Base-by-base conservation (phyloP, 1,284 basidiomycete species). In the Phlebopus sp. region DNA sequence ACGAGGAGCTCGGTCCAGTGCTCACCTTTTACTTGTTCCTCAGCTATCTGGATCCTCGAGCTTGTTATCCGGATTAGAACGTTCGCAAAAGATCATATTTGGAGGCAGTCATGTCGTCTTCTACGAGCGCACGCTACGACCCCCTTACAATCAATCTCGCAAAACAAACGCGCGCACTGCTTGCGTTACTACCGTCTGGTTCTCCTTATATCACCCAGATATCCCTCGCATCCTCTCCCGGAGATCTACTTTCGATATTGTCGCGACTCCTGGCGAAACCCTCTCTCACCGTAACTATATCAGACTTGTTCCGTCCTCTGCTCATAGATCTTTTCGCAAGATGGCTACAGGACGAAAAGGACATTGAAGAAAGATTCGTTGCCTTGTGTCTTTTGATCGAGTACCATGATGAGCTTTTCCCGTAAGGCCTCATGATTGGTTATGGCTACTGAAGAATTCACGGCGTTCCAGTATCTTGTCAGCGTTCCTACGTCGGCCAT, bases 401-500 rank as follows among this genome's bases (percentile, higher is more conserved):
- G 67, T 70, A 78, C 35, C 83, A 90, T 56, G 79, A 83, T 59
- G 86, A 91, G 62, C 67, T 91, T 32, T 90, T 79, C 57, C 80
- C 88, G 88, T 91, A 59, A 53, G 89, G 76, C 11, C 35, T 39
- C 11, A 37, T 46, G 46, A 13, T 57, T 49, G 36, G 34, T 37
- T 37, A 1, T 44, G 34, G 30, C 37, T 19, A 17, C 39, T 41
- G 19, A 50, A 30, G 5, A n/a, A 42, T 49, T 34, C 25, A 14
- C 42, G 37, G 50, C 52, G 36, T 37, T 51, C 8, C 54, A 85
- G 84, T 21, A 70, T 81, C 34, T 60, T 85, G 25, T 71, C 75
- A 49, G 63, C 67, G 39, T 71, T 85, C 46, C 60, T 87, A 29
- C 68, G 59, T 36, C 70, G 61, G 25, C 63, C 71, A n/a, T 66